Base-by-base conservation (phyloP, 192 early-diverging fungal species). In the Coemansia sp. region DNA sequence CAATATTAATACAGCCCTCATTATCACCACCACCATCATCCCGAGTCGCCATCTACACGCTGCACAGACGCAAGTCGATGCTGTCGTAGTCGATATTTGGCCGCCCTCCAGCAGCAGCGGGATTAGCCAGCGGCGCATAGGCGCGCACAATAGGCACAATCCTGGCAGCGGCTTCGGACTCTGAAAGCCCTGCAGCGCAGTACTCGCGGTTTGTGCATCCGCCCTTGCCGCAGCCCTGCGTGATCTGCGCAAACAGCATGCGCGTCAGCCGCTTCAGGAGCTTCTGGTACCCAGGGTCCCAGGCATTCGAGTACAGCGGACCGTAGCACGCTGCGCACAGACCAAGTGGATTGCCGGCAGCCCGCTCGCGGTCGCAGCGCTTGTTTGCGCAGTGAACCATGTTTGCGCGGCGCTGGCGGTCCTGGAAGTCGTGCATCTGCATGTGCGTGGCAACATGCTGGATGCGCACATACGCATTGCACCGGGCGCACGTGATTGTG, bases 401-500 rank as follows among this genome's bases (percentile, higher is more conserved):
- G 64, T 74, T 83, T 32, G 87, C 88, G 38, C 85, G 85, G 54
- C 85, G 75, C n/a, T 48, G 42, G 22, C 55, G 46, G 17, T 74
- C 79, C 53, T 58, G 59, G 19, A 87, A 83, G 53, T 88, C 87
- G 79, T 95, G 92, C 41, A 92, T 75, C 55, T 84, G 81, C 40
- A 86, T 86, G 73, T 97, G 94, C 1, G 86, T 76, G 40, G 85
- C 87, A 1, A 95, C 86, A 63, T 95, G 91, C 76, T 92, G 94
- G 63, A 97, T 85, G 39, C 86, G 84, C 14, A 95, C 89, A 19
- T 85, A 81, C 43, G 82, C 67, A 4, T 85, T 71, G 71, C 95
- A 97, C 69, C 92, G 91, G 49, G 85, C 84, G 69, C 94, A 97
- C 43, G 81, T 70, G 49, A 95, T 94, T 1, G 94, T 94, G 40